Evolutionary conservation across 2,329 filamentous ascomycete species (phyloP).

Genomic region (Verticillium longisporum): DNA sequence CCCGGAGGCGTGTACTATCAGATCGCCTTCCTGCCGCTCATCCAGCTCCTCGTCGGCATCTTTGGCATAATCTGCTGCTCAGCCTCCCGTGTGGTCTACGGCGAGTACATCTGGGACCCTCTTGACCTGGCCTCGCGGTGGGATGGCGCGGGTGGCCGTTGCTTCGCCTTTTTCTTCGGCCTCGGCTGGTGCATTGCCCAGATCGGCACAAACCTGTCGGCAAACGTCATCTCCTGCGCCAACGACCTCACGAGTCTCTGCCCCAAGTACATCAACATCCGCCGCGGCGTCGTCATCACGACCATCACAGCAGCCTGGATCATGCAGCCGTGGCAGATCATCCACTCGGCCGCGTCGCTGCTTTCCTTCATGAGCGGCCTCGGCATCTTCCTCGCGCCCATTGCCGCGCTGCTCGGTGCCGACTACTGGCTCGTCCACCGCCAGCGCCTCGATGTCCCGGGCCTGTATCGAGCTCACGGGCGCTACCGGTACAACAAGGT

Average conservation of each 20-base stretch:
- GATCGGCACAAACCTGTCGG: conserved; percentile 49
- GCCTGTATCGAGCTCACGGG: conserved; percentile 26
- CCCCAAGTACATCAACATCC: conserved; percentile 48
- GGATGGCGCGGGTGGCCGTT: conserved; percentile 33
- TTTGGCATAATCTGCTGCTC: conserved; percentile 49
- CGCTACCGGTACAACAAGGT: conserved; percentile 34
- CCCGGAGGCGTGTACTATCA: conserved; percentile 11
- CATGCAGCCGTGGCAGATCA: conserved; percentile 60
- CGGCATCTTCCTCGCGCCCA: conserved; percentile 55
- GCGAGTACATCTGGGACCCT: conserved; percentile 39
- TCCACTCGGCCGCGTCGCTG: conserved; percentile 50
- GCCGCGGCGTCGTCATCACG: conserved; percentile 47
- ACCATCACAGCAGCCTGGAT: conserved; percentile 49
- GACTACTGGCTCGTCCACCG: conserved; percentile 55
- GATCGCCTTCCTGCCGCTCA: conserved; percentile 3
- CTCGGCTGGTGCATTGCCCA: conserved; percentile 47
- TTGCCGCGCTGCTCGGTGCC: conserved; percentile 51
- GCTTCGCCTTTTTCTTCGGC: conserved; percentile 38
- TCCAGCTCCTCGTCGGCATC: conserved; percentile 22
- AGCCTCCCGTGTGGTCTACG: conserved; percentile 37
- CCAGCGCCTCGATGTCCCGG: conserved; percentile 38
- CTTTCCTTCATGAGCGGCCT: conserved; percentile 58
- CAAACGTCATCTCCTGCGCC: conserved; percentile 46
- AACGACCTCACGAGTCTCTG: conserved; percentile 50
- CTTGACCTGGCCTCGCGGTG: conserved; percentile 37